phyloP scores from a whole-genome alignment of 2,329 filamentous ascomycete species.

The Fusarium lyarnte region DNA sequence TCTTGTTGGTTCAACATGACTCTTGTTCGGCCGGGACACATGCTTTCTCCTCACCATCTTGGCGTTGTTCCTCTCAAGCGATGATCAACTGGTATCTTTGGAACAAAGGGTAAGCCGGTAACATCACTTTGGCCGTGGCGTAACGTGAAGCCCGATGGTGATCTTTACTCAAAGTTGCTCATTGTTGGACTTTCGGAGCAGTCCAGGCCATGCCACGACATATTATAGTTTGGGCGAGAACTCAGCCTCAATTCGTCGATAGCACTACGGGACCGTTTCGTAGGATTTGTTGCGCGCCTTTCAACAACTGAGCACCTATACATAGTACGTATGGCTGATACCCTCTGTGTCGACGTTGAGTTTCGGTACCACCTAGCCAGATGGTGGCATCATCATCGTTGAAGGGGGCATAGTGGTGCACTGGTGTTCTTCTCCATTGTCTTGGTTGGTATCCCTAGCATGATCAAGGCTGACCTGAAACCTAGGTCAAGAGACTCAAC shows the following conservation, averaged over 20 bases:
- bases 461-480: neutral
- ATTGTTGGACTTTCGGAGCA: neutral
- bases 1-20: conserved; percentile 6
- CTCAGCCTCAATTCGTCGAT: conserved; percentile 8
- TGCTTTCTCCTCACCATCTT: conserved; percentile 2
- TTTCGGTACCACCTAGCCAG: neutral
- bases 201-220: conserved; percentile 25
- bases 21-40: neutral
- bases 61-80: neutral
- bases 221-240: conserved; percentile 1
- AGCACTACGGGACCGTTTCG: neutral
- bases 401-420: neutral
- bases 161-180: conserved; percentile 16
- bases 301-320: neutral
- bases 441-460: neutral
- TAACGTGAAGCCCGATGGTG: neutral
- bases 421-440: neutral
- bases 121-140: neutral
- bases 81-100: neutral
- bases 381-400: neutral
- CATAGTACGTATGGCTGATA: neutral
- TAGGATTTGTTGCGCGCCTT: neutral
- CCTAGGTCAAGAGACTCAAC: neutral
- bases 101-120: neutral
- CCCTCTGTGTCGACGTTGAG: neutral